phyloP scores from a whole-genome alignment of 345 rosid genomes.

The Lumnitzera racemosa region DNA sequence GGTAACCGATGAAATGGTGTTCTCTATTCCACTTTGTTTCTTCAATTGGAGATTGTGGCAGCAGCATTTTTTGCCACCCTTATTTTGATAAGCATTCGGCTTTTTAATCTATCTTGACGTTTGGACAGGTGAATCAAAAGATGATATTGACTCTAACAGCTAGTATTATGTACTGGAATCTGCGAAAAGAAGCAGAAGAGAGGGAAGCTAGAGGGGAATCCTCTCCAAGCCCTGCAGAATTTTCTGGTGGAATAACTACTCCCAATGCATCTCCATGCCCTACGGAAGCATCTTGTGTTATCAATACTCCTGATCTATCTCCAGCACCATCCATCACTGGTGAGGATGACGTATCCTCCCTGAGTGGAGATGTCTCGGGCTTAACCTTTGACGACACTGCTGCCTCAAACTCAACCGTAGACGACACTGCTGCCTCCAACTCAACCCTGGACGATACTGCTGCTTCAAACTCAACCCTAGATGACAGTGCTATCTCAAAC shows the following conservation, averaged over 20 bases:
- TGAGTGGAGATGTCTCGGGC: conserved; percentile 51
- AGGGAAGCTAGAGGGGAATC: conserved; percentile 24
- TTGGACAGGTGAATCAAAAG: conserved; percentile 82
- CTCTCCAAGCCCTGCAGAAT: conserved; percentile 24
- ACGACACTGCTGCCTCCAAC: too few species aligned
- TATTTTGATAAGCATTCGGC: background rate
- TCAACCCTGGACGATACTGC: conserved; percentile 43
- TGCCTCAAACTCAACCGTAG: too few species aligned
- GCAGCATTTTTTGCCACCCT: background rate
- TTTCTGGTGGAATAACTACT: background rate
- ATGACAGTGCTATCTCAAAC: conserved; percentile 48
- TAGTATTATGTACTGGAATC: conserved; percentile 90
- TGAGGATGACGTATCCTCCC: conserved; percentile 63
- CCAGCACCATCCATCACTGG: conserved; percentile 61
- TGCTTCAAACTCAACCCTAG: conserved; percentile 40
- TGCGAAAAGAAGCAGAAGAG: conserved; percentile 48
- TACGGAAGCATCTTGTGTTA: conserved; percentile 25
- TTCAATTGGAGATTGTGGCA: background rate
- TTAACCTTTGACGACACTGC: conserved; percentile 5
- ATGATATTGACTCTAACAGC: conserved; percentile 83
- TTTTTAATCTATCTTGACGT: background rate
- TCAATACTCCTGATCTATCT: conserved; percentile 49
- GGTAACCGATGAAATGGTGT: conserved; percentile 26
- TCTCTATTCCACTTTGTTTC: background rate
- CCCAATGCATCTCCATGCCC: conserved; percentile 1